Evolutionary conservation across 2,329 filamentous ascomycete genomes (phyloP), one percentile per base, ranked within the genome.

Genomic region (Penicillium sp.): DNA sequence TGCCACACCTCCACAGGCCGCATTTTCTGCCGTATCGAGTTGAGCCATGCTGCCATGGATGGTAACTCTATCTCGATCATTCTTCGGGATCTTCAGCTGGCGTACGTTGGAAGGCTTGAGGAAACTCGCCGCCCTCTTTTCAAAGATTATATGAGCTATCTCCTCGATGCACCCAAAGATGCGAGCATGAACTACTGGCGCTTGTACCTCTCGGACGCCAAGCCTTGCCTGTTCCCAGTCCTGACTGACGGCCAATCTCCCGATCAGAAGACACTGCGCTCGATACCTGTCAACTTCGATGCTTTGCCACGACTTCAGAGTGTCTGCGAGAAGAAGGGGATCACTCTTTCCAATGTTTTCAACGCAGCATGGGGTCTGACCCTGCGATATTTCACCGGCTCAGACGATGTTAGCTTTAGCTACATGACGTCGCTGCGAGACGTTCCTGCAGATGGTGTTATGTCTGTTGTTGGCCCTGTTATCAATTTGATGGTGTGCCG

Each of bases 341-440:
- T 82, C 16, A 83, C 81, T 0, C 51, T 82, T 2, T 75, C 80
- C 2, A 82, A 81, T 53, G 73, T 75, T 0, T 77, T 92, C 2
- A 89, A 96, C 70, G 87, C 89, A 3, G 79, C 87, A 2, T 96
- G 92, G 88, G 75, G 86, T 0, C 79, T 83, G 1, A 84, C 86
- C 0, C 74, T 96, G 1, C 80, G 82, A 16, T 77, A 77, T 28
- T 73, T 82, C 60, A 84, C 84, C 0, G 79, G 91, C 7, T 91
- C 91, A 0, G 76, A 94, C 16, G 83, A 97, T 13, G 81, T 91
- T 0, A 77, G 71, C 16, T 81, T 82, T 58, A 77, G 76, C 10
- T 80, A 79, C 56, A 71, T 79, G 45, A 60, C 71, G 6, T 74
- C 71, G 1, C 69, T 77, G 13, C 63, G 78, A 52, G 77, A 79